phyloP scores from a whole-genome alignment of 1,284 basidiomycete genomes.

The Ustilago nuda region DNA sequence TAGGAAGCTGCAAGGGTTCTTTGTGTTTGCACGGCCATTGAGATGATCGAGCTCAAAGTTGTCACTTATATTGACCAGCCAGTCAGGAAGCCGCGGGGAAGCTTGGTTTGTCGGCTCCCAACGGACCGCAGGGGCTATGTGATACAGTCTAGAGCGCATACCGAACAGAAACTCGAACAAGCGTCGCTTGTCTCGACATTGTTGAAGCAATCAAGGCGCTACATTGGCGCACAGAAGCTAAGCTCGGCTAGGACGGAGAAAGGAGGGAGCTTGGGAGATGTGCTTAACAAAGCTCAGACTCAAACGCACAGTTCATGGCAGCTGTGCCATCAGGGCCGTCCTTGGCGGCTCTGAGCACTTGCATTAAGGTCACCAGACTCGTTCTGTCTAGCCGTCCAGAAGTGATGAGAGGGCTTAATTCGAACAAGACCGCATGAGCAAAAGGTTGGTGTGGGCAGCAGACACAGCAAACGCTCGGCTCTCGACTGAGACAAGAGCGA shows the following conservation, averaged over 20 bases:
- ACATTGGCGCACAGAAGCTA: constrained; percentile 5
- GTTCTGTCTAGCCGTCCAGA: neutral
- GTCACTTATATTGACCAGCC: neutral
- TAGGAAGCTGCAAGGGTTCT: neutral
- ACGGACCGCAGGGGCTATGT: neutral
- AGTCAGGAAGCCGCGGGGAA: neutral
- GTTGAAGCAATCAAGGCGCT: neutral
- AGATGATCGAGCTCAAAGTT: neutral
- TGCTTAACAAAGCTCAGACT: constrained; percentile 1
- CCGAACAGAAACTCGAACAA: neutral
- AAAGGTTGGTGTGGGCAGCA: too few relatives aligned
- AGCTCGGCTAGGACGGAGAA: constrained; percentile 2
- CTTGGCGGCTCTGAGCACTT: neutral
- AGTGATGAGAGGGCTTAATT: too few relatives aligned
- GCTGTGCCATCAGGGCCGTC: neutral
- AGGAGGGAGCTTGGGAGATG: constrained; percentile 2
- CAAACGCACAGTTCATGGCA: constrained; percentile 7
- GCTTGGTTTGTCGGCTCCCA: neutral
- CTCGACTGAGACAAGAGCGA: too few relatives aligned
- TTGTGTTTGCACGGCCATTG: neutral
- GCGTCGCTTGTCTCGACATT: neutral
- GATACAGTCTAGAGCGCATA: neutral
- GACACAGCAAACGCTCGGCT: too few relatives aligned
- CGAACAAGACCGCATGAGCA: too few relatives aligned
- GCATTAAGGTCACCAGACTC: neutral